phyloP scores from a whole-genome alignment of 2,329 filamentous ascomycete species.

The Stagonosporopsis rhizophila region DNA sequence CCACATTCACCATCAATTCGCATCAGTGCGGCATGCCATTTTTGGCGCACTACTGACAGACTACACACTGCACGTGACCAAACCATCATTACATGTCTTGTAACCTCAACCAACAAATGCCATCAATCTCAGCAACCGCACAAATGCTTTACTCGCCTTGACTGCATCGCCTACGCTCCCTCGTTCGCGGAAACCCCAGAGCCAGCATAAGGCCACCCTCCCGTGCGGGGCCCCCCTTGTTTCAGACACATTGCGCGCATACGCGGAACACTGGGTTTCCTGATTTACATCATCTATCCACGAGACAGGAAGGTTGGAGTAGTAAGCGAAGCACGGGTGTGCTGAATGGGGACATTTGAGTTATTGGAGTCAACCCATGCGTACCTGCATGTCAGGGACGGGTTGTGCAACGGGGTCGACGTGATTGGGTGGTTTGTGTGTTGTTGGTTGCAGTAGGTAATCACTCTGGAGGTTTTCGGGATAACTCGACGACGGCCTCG shows the following conservation, averaged over 20 bases:
- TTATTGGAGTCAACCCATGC: not conserved
- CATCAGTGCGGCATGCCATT: too few species aligned
- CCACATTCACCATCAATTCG: too few species aligned
- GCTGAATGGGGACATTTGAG: not conserved
- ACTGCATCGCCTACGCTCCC: not conserved
- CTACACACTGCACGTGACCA: too few species aligned
- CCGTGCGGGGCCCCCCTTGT: conserved; percentile 2
- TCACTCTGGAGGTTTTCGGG: too few species aligned
- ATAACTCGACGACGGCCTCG: not conserved
- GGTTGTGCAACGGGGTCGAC: not conserved
- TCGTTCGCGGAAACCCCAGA: conserved; percentile 6
- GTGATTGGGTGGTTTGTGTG: too few species aligned
- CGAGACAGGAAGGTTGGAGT: not conserved
- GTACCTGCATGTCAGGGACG: not conserved
- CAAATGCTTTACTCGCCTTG: not conserved
- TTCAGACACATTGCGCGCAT: conserved; percentile 5
- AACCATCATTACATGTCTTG: too few species aligned
- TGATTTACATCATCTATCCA: not conserved
- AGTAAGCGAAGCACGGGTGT: not conserved
- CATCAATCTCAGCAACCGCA: too few species aligned
- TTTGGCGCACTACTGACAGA: too few species aligned
- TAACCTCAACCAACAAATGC: too few species aligned
- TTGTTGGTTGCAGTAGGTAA: not conserved
- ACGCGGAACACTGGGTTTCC: not conserved
- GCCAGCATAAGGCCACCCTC: not conserved